Conservation (phyloP, 176 grass and related monocot genomes). For the Oryza australiensis region DNA sequence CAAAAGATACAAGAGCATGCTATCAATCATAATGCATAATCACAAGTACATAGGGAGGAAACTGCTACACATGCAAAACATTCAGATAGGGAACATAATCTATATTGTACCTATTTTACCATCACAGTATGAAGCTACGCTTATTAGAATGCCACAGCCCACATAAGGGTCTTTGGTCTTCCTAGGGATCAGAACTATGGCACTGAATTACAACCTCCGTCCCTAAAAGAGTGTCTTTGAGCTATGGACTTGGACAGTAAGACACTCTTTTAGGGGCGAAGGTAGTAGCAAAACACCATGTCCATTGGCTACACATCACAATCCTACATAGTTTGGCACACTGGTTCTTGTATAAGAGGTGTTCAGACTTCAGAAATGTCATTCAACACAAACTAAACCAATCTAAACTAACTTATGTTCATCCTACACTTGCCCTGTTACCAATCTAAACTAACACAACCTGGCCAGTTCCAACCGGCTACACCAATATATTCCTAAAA, state of each 20-base stretch:
- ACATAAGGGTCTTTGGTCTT: not conserved
- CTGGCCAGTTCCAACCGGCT: slow-evolving; percentile 8
- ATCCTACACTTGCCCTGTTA: not conserved
- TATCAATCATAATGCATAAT: not conserved
- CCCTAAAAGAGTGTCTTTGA: no score
- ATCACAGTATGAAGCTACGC: not conserved
- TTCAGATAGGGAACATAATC: not conserved
- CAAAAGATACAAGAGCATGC: not conserved
- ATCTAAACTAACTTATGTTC: slow-evolving; percentile 18
- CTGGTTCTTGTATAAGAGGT: not conserved
- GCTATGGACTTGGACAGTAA: no score
- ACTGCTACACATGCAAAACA: not conserved
- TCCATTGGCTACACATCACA: not conserved
- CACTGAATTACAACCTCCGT: not conserved
- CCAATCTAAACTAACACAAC: no score
- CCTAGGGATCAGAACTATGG: not conserved
- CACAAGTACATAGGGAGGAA: not conserved
- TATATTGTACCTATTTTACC: not conserved
- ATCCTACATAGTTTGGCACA: not conserved
- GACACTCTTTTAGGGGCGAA: no score
- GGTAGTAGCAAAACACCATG: not conserved
- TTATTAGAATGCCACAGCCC: not conserved
- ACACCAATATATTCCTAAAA: slow-evolving; percentile 23
- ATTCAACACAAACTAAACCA: not conserved
- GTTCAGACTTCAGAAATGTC: slow-evolving; percentile 1